Evolutionary conservation across 257 asterid species (phyloP).

Genomic region (Przewalskia tangutica): DNA sequence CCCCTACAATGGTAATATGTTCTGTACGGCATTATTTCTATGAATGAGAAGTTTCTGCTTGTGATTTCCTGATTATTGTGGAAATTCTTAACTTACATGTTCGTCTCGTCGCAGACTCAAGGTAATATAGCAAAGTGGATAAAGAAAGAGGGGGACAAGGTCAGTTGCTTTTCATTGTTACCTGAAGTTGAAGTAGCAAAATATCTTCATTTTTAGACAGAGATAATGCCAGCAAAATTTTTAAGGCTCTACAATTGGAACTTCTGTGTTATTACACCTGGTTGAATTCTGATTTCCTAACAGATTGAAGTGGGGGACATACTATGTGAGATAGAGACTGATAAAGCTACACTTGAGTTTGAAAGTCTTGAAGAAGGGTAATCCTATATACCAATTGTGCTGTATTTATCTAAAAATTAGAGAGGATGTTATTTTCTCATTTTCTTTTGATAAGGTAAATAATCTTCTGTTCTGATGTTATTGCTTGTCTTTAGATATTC

Average conservation of each 20-base stretch:
- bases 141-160: slow-evolving; percentile 98
- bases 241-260: background rate
- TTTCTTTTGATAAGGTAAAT: background rate
- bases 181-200: background rate
- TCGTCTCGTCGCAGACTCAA: slow-evolving; percentile 58
- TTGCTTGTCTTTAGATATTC: background rate
- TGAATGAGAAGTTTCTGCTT: background rate
- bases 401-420: background rate
- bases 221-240: background rate
- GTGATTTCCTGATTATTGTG: background rate
- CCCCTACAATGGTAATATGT: slow-evolving; percentile 93
- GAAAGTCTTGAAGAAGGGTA: slow-evolving; percentile 99
- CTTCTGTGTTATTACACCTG: background rate
- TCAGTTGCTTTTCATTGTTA: slow-evolving; percentile 25
- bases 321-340: slow-evolving; percentile 93
- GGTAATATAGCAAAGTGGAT: slow-evolving; percentile 89
- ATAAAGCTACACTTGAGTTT: slow-evolving; percentile 95
- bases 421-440: background rate
- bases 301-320: slow-evolving; percentile 97
- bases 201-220: background rate
- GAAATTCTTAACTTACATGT: slow-evolving; percentile 12
- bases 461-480: background rate
- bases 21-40: background rate
- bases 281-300: slow-evolving; percentile 14
- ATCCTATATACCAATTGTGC: slow-evolving; percentile 13